A percentile compares a stretch with the other conserved stretches of the same genome.
These are phyloP conservation scores for Teunomyces stri DNA, from an alignment of 805 yeast species.

Conservation along the genomic window DNA sequence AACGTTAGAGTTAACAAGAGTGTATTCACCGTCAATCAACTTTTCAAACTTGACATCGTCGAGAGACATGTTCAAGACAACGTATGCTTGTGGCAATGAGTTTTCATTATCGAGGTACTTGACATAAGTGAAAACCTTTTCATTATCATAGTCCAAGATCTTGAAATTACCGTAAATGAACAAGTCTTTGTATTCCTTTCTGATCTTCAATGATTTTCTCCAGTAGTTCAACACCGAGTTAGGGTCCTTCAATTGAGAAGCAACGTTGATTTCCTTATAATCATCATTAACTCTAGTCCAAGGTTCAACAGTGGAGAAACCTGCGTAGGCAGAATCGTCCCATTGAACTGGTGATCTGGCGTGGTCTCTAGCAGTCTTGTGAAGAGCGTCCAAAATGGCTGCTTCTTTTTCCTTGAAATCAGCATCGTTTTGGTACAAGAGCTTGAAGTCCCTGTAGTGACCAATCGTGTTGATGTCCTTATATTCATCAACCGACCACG, in stretches of 20 bases:
- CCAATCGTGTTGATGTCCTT: conserved; percentile 48
- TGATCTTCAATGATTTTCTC: conserved; percentile 38
- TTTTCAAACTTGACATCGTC: conserved; percentile 28
- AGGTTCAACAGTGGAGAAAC: conserved; percentile 48
- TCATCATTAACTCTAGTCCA: conserved; percentile 55
- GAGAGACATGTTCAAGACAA: conserved; percentile 43
- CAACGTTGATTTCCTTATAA: conserved; percentile 49
- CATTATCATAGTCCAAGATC: conserved; percentile 42
- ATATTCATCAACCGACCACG: conserved; percentile 50
- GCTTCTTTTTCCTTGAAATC: conserved; percentile 19
- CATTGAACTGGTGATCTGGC: conserved; percentile 60
- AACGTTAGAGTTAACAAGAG: conserved; percentile 32
- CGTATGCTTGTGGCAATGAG: conserved; percentile 21
- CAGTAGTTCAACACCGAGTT: conserved; percentile 47
- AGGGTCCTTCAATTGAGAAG: conserved; percentile 43
- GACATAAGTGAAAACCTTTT: conserved; percentile 39
- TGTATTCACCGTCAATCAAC: conserved; percentile 24
- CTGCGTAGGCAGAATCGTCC: conserved; percentile 43
- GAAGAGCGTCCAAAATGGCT: conserved; percentile 31
- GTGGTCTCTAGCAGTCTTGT: conserved; percentile 48
- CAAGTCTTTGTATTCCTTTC: conserved; percentile 45
- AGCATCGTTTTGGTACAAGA: conserved; percentile 23
- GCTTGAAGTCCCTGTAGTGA: conserved; percentile 34
- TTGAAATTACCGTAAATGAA: conserved; percentile 47
- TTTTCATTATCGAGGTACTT: conserved; percentile 32